These are phyloP conservation scores for Galerina sulciceps DNA, from an alignment of 768 basidiomycete genomes.

Conservation along the genomic window DNA sequence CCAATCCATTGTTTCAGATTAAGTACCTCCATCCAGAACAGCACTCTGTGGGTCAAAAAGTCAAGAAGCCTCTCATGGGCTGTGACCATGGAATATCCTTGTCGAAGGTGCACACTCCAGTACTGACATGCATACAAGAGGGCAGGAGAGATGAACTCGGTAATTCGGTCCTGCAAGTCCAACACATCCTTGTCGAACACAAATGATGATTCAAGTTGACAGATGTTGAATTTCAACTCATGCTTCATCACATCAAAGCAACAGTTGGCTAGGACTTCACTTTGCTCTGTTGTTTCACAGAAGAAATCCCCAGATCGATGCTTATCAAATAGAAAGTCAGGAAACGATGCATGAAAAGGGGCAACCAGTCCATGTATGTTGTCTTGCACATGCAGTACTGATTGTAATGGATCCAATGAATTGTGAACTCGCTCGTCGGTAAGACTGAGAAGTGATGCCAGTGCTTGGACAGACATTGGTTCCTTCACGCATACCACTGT, in stretches of 20 bases:
- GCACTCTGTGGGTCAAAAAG: slow-evolving; percentile 21
- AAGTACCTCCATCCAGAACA: slow-evolving; percentile 46
- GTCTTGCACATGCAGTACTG: slow-evolving; percentile 22
- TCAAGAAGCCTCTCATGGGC: no score
- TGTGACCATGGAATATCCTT: slow-evolving; percentile 15
- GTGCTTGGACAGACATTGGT: neutral
- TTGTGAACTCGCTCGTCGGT: neutral
- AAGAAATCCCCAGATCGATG: slow-evolving; percentile 27
- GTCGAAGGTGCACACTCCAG: slow-evolving; percentile 35
- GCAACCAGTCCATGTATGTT: slow-evolving; percentile 20
- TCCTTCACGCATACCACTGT: neutral
- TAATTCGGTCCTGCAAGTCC: slow-evolving; percentile 18
- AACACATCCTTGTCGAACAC: slow-evolving; percentile 29
- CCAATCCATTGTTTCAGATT: slow-evolving; percentile 19
- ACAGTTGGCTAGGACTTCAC: slow-evolving; percentile 23
- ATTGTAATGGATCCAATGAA: neutral
- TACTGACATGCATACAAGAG: slow-evolving; percentile 40
- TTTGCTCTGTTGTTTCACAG: slow-evolving; percentile 20
- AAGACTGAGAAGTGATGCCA: neutral
- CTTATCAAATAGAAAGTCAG: slow-evolving; percentile 36
- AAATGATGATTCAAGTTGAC: slow-evolving; percentile 37
- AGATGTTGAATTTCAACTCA: slow-evolving; percentile 43
- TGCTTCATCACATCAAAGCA: slow-evolving; percentile 33
- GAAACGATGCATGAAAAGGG: slow-evolving; percentile 12
- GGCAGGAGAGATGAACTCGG: slow-evolving; percentile 26